These are phyloP conservation scores for Pestalotiopsis sp. DNA, from an alignment of 2,329 filamentous ascomycete species.

Conservation along the genomic window DNA sequence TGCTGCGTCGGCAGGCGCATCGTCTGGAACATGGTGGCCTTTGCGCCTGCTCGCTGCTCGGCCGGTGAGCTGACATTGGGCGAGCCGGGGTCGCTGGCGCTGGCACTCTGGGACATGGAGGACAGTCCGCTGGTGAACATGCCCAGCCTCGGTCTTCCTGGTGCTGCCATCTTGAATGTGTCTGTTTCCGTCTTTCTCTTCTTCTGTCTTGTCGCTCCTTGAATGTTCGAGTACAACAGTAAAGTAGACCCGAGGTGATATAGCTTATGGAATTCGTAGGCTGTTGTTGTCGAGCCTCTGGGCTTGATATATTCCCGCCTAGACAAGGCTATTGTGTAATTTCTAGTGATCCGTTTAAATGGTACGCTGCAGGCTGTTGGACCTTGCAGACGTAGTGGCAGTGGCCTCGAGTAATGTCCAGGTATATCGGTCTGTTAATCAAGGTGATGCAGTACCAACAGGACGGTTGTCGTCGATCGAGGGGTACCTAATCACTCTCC, in stretches of 20 bases:
- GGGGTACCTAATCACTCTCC: not conserved
- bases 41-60: slow-evolving; percentile 74
- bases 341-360: not conserved
- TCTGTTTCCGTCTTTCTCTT: not conserved
- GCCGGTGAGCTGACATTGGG: slow-evolving; percentile 68
- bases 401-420: not conserved
- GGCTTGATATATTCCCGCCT: not conserved
- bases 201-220: not conserved
- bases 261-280: not conserved
- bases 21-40: slow-evolving; percentile 80
- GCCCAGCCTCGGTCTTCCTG: slow-evolving; percentile 44
- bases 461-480: not conserved
- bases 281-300: not conserved
- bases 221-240: not conserved
- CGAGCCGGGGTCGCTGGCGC: slow-evolving; percentile 57
- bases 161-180: slow-evolving; percentile 48
- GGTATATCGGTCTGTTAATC: not conserved
- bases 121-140: slow-evolving; percentile 68
- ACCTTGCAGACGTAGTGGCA: not conserved
- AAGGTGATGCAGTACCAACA: not conserved
- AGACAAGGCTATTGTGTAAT: not conserved
- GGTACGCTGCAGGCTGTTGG: not conserved
- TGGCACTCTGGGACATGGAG: slow-evolving; percentile 56
- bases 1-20: slow-evolving; percentile 78
- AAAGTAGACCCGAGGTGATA: not conserved